These are phyloP conservation scores for Diaporthe citriasiana DNA, from an alignment of 2,329 filamentous ascomycete genomes.

Conservation along the genomic window DNA sequence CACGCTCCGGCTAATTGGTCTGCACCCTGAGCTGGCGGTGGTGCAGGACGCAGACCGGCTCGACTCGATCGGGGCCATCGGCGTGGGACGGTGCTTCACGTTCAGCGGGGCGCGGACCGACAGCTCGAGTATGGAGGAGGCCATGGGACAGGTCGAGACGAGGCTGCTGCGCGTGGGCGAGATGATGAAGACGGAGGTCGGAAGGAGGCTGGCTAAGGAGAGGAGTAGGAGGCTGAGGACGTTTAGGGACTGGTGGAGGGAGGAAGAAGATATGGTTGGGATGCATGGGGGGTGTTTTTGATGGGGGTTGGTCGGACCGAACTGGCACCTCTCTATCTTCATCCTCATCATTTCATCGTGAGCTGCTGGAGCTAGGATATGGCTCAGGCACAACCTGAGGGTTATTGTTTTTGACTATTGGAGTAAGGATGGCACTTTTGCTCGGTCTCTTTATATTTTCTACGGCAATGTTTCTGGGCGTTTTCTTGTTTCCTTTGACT, in stretches of 20 bases:
- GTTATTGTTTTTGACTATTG: background rate
- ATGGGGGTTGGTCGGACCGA: background rate
- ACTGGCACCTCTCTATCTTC: background rate
- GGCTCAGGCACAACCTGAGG: background rate
- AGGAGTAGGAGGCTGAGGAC: slow-evolving; percentile 65
- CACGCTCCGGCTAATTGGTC: slow-evolving; percentile 72
- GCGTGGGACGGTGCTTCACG: slow-evolving; percentile 83
- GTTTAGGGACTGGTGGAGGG: slow-evolving; percentile 72
- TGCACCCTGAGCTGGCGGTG: slow-evolving; percentile 81
- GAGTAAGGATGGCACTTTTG: background rate
- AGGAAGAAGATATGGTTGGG: slow-evolving; percentile 57
- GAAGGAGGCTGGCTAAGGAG: slow-evolving; percentile 65
- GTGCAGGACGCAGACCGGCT: slow-evolving; percentile 94
- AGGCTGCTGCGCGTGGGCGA: slow-evolving; percentile 77
- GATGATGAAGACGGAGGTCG: slow-evolving; percentile 75
- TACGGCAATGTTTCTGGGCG: too few relatives aligned
- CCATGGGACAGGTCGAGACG: slow-evolving; percentile 81
- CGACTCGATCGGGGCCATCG: slow-evolving; percentile 91
- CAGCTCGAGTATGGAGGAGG: slow-evolving; percentile 69
- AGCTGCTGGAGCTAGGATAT: background rate
- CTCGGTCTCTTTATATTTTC: background rate
- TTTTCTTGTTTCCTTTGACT: background rate
- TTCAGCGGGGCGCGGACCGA: slow-evolving; percentile 76
- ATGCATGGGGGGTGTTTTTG: slow-evolving; percentile 32
- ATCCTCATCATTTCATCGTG: background rate